These are phyloP conservation scores for Lindgomyces ingoldianus DNA, from an alignment of 495 filamentous ascomycete species.

Conservation along the genomic window DNA sequence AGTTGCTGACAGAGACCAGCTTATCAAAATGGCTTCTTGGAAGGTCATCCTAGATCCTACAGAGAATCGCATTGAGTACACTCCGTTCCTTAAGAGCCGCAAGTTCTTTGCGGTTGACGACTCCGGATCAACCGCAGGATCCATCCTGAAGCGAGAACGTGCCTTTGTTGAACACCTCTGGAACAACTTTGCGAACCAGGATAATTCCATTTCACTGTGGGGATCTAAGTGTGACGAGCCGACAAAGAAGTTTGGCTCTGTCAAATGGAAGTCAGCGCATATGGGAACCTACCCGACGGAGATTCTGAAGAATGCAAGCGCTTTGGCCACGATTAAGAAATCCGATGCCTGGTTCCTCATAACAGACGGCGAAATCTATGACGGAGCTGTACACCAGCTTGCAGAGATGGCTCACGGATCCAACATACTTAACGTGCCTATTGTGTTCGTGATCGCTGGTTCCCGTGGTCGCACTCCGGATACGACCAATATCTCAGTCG, in stretches of 20 bases:
- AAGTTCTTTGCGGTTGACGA: slow-evolving; percentile 28
- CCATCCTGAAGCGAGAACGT: slow-evolving; percentile 3
- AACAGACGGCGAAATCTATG: slow-evolving; percentile 27
- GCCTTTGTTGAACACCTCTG: slow-evolving; percentile 14
- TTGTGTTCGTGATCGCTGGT: slow-evolving; percentile 30
- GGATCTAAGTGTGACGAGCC: slow-evolving; percentile 20
- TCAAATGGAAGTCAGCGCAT: slow-evolving; percentile 11
- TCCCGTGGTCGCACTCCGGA: slow-evolving; percentile 28
- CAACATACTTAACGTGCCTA: slow-evolving; percentile 16
- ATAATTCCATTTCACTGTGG: slow-evolving; percentile 19
- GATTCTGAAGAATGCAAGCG: slow-evolving; percentile 11
- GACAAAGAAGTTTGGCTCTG: background rate
- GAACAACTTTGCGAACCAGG: background rate
- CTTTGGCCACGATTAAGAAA: slow-evolving; percentile 8
- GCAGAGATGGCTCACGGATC: slow-evolving; percentile 12
- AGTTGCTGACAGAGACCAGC: background rate
- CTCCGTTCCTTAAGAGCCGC: slow-evolving; percentile 12
- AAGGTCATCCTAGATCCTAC: slow-evolving; percentile 10
- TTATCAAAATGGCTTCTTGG: slow-evolving; percentile 16
- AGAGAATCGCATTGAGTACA: background rate
- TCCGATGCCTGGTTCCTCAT: slow-evolving; percentile 30
- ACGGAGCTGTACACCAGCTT: slow-evolving; percentile 14
- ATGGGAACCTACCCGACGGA: slow-evolving; percentile 10
- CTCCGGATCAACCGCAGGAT: slow-evolving; percentile 17
- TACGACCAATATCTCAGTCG: slow-evolving; percentile 45